Evolutionary conservation across 2,329 filamentous ascomycete species (phyloP).

Genomic region (Dactylellina sp.): DNA sequence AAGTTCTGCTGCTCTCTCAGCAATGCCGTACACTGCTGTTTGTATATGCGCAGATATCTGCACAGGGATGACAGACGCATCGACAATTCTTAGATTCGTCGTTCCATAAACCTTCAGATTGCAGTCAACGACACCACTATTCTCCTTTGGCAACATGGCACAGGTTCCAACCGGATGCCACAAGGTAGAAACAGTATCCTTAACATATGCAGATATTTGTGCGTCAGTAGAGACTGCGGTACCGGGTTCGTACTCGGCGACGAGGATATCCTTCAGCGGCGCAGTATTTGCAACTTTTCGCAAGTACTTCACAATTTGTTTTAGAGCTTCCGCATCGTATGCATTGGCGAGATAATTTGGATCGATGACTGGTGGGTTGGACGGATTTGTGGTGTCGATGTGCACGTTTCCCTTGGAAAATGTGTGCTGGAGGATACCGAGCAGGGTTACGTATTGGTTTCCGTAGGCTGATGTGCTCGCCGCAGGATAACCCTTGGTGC

Average conservation of each 20-base stretch:
- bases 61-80: conserved; percentile 83
- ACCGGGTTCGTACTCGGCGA: conserved; percentile 82
- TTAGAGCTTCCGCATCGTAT: conserved; percentile 85
- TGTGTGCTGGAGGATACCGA: conserved; percentile 61
- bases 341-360: conserved; percentile 91
- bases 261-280: conserved; percentile 85
- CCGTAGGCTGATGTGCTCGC: conserved; percentile 64
- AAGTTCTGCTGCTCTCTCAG: conserved; percentile 85
- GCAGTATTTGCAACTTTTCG: conserved; percentile 79
- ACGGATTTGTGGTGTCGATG: conserved; percentile 71
- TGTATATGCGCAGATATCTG: conserved; percentile 53
- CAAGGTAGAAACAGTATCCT: conserved; percentile 84
- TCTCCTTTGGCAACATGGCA: conserved; percentile 81
- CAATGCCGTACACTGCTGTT: conserved; percentile 87
- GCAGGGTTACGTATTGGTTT: conserved; percentile 46
- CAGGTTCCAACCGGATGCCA: conserved; percentile 91
- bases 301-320: conserved; percentile 80
- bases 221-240: conserved; percentile 80
- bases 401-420: conserved; percentile 64
- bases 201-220: conserved; percentile 82
- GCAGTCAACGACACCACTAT: conserved; percentile 82
- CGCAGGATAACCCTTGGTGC: conserved; percentile 81
- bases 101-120: conserved; percentile 78
- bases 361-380: conserved; percentile 80
- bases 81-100: conserved; percentile 80